Evolutionary conservation across 345 rosid genomes (phyloP), one percentile per base, ranked within the genome.

Genomic region (Hirschfeldia incana): DNA sequence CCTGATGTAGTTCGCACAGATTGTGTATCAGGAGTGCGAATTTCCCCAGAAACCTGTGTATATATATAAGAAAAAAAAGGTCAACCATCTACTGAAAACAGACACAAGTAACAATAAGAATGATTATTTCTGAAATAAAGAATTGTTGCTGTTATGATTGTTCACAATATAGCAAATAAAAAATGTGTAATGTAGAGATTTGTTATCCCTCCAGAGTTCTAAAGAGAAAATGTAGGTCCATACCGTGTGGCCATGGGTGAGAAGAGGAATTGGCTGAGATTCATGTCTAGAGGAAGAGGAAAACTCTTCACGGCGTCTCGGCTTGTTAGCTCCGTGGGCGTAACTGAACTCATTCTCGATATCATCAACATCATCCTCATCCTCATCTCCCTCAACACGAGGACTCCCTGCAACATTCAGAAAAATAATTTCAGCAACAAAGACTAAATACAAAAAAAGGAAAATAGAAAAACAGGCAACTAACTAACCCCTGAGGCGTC

Each of bases 1-100:
- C 98, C 99, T 21, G 98, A 96, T 33, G 97, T 96, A 74, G 99
- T 96, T 84, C 99, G 81, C 15, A 93, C 97, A 68, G 97, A 96
- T 73, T 93, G 97, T 61, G 84, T 89, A 82, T 89, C 99, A 70
- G 94, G 94, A 51, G 97, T 89, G 78, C 91, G 97, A 82, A 96
- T 90, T 85, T 96, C 99, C 55, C 99, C 98, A 82, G 98, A 96
- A 80, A 92, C 92, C 99, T 93, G 84, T 67, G 82, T 72, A 62
- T 66, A 70, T 49, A 49, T 42, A 49, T 21, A 21, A 21, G 21
- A 2, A n/a, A 53, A 13, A 26, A 69, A 73, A 71, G 12, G 62
- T 75, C 69, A 80, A 58, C 29, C 8, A 55, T 39, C 59, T 55
- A 55, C 1, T 9, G 28, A 44, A 65, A 80, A 65, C 61, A 80